Base-by-base conservation (phyloP, 176 grass and related monocot species). In the Panicum miliaceum region DNA sequence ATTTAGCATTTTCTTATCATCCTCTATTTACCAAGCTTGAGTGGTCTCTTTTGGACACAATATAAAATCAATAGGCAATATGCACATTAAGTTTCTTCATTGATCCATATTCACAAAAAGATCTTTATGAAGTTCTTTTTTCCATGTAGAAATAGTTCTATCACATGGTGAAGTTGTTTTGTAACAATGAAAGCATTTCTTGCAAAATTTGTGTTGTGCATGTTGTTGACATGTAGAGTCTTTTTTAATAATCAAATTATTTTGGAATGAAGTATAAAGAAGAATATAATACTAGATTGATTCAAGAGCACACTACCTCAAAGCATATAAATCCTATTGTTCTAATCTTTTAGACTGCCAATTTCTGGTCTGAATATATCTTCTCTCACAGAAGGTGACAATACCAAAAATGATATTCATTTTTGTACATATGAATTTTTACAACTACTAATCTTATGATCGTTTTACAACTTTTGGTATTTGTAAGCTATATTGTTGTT, bases 321-420 rank as follows among this genome's bases (percentile, higher is more conserved):
- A 67, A 43, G 22, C 32, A 12, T 57, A 82, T 16, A 74, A 69
- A 35, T 57, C 73, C 57, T 12, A 42, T 58, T 65, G 22, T 61
- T 71, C 38, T 78, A 18, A 36, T 43, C 16, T 12, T 86, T 80
- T 14, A 1, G 26, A 53, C 25, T 34, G 64, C 42, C 70, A 65
- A 36, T 35, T 74, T 64, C 65, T 47, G 43, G 19, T 78, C 35
- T 73, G n/a, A 45, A 66, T 38, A 52, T 65, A 89, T 74, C 35
- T 78, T 64, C 54, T 47, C 68, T 60, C 13, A 10, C 34, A 23
- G 71, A 75, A 50, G 27, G 12, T 75, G 87, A 42, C 8, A 5
- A 2, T 67, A 37, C 80, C 22, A 62, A 73, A 78, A 72, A 61
- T 11, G 9, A 47, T 68, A 60, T 25, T 61, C 50, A 36, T 67